phyloP scores from a whole-genome alignment of 306 rosid genomes.

The Cercis canadensis region DNA sequence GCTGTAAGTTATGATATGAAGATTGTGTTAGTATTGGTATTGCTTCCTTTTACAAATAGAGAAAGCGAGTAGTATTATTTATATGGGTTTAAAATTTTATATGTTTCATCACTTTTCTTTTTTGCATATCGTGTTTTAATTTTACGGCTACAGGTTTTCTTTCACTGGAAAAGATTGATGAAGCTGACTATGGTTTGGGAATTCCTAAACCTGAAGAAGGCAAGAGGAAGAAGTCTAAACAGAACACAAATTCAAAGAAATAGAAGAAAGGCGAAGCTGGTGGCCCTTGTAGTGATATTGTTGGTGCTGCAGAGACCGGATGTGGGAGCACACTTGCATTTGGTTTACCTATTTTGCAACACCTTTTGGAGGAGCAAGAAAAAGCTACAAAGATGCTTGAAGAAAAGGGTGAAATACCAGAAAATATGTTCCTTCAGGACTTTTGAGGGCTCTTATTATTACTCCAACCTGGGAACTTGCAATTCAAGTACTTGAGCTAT shows the following conservation, averaged over 20 bases:
- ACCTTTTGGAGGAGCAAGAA: conserved; percentile 85
- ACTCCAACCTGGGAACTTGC: conserved; percentile 98
- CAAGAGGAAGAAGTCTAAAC: too few relatives aligned
- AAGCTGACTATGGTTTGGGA: too few relatives aligned
- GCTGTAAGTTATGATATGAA: too few relatives aligned
- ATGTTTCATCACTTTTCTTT: too few relatives aligned
- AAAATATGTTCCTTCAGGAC: conserved; percentile 56
- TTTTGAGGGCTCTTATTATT: conserved; percentile 85
- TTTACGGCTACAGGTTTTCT: conserved; percentile 69
- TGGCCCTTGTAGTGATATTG: conserved; percentile 34
- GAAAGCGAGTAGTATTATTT: not conserved
- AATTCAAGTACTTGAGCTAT: conserved; percentile 83
- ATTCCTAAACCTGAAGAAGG: too few relatives aligned
- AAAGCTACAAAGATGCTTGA: conserved; percentile 57
- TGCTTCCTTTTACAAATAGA: not conserved
- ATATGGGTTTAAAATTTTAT: not conserved
- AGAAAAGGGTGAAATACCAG: conserved; percentile 57
- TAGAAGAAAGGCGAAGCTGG: conserved; percentile 23
- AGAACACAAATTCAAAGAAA: too few relatives aligned
- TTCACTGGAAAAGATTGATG: conserved; percentile 89
- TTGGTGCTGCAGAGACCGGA: conserved; percentile 97
- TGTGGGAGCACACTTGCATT: conserved; percentile 98
- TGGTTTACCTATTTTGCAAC: conserved; percentile 98
- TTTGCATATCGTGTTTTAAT: not conserved
- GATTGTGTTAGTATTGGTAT: not conserved